Base-by-base conservation (phyloP, 768 basidiomycete species). In the Cubamyces sp. region DNA sequence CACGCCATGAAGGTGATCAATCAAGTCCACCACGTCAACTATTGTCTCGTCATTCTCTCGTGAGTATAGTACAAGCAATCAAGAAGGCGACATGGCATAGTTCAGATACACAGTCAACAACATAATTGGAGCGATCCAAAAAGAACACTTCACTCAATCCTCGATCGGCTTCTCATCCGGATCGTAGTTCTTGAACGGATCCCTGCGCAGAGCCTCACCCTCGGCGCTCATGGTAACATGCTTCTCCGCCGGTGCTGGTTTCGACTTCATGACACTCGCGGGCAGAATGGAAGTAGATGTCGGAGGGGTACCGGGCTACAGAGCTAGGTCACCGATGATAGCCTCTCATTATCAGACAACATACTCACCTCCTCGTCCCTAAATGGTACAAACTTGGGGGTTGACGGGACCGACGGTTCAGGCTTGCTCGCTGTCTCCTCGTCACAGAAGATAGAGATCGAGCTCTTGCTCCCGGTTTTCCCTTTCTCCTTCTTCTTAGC, bases 101-200 rank as follows among this genome's bases (percentile, higher is more conserved):
- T 9, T 34, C 34, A 34, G 9, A 11, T 34, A 34, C 34, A 34
- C 11, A 34, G 34, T 11, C 34, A 34, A 34, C 34, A 34, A 5
- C 1, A 11, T 30, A 48, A 16, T 15, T 11, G 16, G 42, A 16
- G 18, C 16, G 39, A 16, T 40, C 39, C 21, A 7, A 25, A 26
- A 5, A 3, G 1, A 15, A 30, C 12, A 3, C 42, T 3, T 2
- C 16, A 15, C 12, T 64, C 54, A 68, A 18, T 64, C 62, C 5
- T 64, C 67, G n/a, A 47, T 19, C 5, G 64, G 67, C 26, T 54
- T 65, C 54, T 68, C 67, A 25, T 64, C 70, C 21, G 67, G 70
- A 16, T 70, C 67, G 73, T 92, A 91, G 69, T 93, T 92, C 78
- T 90, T 92, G 71, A 93, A 75, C 1, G 91, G 91, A 70, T 92